A percentile compares a stretch with the other conserved stretches of the same genome.
phyloP scores from a whole-genome alignment of 768 basidiomycete genomes.

The Russula abietina region DNA sequence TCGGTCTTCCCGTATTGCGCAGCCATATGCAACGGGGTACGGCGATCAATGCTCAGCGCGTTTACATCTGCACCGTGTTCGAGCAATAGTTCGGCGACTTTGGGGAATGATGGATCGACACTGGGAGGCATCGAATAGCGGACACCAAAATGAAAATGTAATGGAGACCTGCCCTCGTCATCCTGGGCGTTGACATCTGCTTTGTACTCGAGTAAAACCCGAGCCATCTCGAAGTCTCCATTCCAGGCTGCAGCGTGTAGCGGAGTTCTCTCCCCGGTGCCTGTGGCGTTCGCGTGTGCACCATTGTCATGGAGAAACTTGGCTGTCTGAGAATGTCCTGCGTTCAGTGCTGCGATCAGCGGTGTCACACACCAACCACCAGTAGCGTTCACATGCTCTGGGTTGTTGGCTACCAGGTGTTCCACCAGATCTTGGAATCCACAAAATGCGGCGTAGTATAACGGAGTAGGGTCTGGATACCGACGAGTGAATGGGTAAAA shows the following conservation, averaged over 20 bases:
- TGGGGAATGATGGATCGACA: neutral
- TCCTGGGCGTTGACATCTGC: neutral
- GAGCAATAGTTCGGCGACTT: neutral
- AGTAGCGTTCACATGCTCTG: neutral
- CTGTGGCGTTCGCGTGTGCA: neutral
- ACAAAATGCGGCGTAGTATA: neutral
- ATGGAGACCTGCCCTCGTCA: no score
- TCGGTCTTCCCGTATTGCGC: neutral
- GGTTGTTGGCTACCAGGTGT: neutral
- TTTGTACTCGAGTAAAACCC: no score
- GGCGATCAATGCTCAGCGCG: neutral
- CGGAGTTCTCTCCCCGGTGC: accelerated
- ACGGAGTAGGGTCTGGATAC: no score
- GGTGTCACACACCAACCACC: neutral
- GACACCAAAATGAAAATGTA: no score
- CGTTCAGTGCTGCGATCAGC: neutral
- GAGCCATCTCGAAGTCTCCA: neutral
- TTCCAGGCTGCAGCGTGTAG: neutral
- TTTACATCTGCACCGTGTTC: neutral
- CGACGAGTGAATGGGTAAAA: no score
- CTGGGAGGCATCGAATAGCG: no score
- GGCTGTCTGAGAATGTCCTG: neutral
- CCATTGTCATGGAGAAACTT: neutral
- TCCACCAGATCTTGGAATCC: neutral
- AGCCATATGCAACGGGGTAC: neutral